Evolutionary conservation across 371 early-diverging fungal genomes (phyloP).

Genomic region (Rhizopus microsporus): DNA sequence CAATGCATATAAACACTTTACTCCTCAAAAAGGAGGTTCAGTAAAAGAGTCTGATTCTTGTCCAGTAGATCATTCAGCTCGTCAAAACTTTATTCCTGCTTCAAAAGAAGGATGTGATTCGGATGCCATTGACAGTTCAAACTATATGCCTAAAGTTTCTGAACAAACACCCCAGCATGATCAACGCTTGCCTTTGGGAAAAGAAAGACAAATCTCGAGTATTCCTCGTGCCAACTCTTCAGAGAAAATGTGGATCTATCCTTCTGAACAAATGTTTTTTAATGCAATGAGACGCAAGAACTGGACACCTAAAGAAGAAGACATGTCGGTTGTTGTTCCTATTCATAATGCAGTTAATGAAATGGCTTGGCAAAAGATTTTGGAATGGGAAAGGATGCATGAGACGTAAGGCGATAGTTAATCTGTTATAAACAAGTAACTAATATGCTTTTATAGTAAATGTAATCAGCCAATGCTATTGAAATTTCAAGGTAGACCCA

Average conservation of each 20-base stretch:
- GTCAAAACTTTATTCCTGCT: conserved; percentile 52
- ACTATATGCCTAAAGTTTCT: conserved; percentile 76
- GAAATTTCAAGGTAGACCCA: conserved; percentile 87
- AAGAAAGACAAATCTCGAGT: conserved; percentile 65
- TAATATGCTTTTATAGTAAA: conserved; percentile 28
- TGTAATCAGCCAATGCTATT: conserved; percentile 74
- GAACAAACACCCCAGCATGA: conserved; percentile 60
- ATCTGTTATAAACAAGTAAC: background rate
- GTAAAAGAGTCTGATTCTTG: conserved; percentile 36
- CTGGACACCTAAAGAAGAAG: conserved; percentile 77
- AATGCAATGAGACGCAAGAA: conserved; percentile 93
- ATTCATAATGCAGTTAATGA: conserved; percentile 88
- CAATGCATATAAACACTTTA: conserved; percentile 21
- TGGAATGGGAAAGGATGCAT: conserved; percentile 84
- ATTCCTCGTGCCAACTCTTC: conserved; percentile 69
- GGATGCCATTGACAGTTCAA: conserved; percentile 63
- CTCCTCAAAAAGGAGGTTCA: conserved; percentile 5
- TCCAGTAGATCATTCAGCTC: conserved; percentile 58
- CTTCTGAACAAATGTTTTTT: conserved; percentile 92
- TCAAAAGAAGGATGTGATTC: conserved; percentile 49
- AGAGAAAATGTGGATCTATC: conserved; percentile 89
- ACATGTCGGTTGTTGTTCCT: conserved; percentile 49
- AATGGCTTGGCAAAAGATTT: conserved; percentile 86
- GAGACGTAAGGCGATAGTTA: conserved; percentile 47
- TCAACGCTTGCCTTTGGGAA: conserved; percentile 57